Evolutionary conservation across 2,329 filamentous ascomycete species (phyloP).

Genomic region (Penicillium sp.): DNA sequence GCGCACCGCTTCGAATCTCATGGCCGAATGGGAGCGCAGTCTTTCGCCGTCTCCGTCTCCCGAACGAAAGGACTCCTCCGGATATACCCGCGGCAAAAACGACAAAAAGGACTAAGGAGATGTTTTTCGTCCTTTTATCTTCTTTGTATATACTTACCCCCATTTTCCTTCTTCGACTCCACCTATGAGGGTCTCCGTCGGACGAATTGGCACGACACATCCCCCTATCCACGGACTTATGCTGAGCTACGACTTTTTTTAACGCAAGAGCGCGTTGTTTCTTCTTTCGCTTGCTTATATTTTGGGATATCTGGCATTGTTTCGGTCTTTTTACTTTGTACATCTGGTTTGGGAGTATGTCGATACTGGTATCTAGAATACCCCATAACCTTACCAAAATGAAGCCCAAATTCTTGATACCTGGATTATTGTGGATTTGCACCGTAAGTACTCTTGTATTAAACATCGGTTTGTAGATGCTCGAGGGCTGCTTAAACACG

Average conservation of each 20-base stretch:
- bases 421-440: neutral
- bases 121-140: conserved; percentile 18
- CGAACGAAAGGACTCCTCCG: conserved; percentile 32
- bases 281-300: conserved; percentile 21
- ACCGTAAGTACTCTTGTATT: neutral
- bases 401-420: neutral
- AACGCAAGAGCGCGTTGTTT: conserved; percentile 39
- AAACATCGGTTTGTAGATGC: neutral
- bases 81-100: conserved; percentile 32
- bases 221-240: conserved; percentile 37
- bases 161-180: conserved; percentile 28
- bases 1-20: conserved; percentile 80
- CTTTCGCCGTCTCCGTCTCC: conserved; percentile 59
- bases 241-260: conserved; percentile 41
- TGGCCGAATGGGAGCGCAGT: conserved; percentile 90
- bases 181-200: conserved; percentile 25
- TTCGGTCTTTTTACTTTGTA: neutral
- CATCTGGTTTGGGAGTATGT: neutral
- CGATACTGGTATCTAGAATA: conserved; percentile 9
- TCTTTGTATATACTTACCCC: conserved; percentile 30
- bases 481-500: neutral
- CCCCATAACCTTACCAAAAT: neutral
- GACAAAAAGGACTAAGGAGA: conserved; percentile 40
- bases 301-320: conserved; percentile 5
- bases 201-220: conserved; percentile 27